These are phyloP conservation scores for Hypsizygus ulmarius DNA, from an alignment of 1,284 basidiomycete species.

Conservation along the genomic window DNA sequence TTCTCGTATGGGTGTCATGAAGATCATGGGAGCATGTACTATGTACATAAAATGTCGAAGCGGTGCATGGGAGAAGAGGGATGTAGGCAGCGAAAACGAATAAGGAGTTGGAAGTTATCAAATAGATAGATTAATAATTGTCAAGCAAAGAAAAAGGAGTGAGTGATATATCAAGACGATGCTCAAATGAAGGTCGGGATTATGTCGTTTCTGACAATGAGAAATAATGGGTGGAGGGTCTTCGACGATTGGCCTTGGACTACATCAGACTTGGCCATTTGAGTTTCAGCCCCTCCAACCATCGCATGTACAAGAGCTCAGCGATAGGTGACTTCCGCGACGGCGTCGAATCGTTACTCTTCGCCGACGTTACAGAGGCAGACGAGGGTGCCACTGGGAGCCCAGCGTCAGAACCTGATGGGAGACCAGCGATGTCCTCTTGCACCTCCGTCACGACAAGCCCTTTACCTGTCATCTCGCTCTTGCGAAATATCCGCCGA, in stretches of 20 bases:
- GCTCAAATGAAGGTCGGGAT: neutral
- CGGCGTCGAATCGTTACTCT: constrained; percentile 38
- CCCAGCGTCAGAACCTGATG: constrained; percentile 29
- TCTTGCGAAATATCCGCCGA: constrained; percentile 73
- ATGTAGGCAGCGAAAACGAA: neutral
- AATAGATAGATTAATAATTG: constrained; percentile 12
- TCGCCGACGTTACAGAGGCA: constrained; percentile 29
- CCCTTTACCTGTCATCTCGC: constrained; percentile 79
- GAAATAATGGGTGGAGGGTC: neutral
- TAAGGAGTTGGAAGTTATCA: constrained; percentile 1
- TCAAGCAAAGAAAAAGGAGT: neutral
- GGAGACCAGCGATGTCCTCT: constrained; percentile 60
- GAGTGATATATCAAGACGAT: neutral
- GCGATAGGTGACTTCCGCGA: constrained; percentile 79
- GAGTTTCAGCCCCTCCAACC: constrained; percentile 87
- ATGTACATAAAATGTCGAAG: constrained; percentile 2
- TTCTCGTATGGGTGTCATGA: constrained; percentile 2
- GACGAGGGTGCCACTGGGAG: constrained; percentile 12
- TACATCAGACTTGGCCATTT: constrained; percentile 80
- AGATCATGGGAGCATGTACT: constrained; percentile 3
- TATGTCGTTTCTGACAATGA: neutral
- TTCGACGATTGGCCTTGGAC: neutral
- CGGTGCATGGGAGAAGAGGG: neutral
- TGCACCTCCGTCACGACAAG: constrained; percentile 75
- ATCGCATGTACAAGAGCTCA: constrained; percentile 92